Conservation (phyloP, 768 basidiomycete species). For the Lactifluus pinguis region DNA sequence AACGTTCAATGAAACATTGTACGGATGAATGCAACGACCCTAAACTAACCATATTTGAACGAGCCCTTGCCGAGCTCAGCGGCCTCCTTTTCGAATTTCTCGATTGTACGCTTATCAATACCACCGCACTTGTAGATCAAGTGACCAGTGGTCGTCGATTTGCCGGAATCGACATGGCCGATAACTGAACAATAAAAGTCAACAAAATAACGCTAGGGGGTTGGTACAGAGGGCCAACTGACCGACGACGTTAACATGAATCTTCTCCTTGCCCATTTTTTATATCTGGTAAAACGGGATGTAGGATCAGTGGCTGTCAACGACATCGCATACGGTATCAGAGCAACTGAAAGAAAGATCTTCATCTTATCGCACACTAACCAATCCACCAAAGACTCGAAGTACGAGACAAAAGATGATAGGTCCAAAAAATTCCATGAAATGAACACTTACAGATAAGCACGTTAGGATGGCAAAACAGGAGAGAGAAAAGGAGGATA, state of each 20-base stretch:
- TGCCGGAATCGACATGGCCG: constrained; percentile 99
- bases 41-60: constrained; percentile 83
- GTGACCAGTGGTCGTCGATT: constrained; percentile 99
- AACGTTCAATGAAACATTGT: constrained; percentile 18
- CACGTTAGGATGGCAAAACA: constrained; percentile 33
- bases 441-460: constrained; percentile 33
- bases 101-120: constrained; percentile 99
- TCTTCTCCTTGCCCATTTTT: constrained; percentile 95
- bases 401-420: not conserved
- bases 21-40: not conserved
- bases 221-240: constrained; percentile 29
- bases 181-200: constrained; percentile 53
- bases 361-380: constrained; percentile 14
- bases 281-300: constrained; percentile 33
- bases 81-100: constrained; percentile 99
- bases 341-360: not conserved
- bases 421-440: constrained; percentile 4
- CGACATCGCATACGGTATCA: not conserved
- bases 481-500: constrained; percentile 40
- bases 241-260: constrained; percentile 97
- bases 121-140: constrained; percentile 99
- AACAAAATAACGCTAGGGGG: constrained; percentile 22
- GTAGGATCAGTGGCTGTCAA: constrained; percentile 9
- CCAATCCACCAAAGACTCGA: constrained; percentile 12
- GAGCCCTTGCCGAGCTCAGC: constrained; percentile 99